Conservation (phyloP, 2,329 filamentous ascomycete species). For the Botryotinia calthae region DNA sequence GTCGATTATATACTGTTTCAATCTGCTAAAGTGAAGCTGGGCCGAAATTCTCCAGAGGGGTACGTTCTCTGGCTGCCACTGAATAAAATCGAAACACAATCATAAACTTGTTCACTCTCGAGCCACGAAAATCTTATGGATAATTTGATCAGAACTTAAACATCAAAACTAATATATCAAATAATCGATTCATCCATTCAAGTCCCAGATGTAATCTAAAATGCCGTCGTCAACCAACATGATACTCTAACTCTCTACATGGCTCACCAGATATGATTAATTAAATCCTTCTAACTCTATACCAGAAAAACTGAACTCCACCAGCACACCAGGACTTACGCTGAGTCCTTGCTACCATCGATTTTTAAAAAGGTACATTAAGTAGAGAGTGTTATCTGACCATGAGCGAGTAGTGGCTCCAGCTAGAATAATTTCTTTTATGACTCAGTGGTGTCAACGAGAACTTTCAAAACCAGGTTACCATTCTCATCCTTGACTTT, state of each 20-base stretch:
- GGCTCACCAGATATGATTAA: not conserved
- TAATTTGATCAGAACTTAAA: not conserved
- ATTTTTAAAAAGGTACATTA: not conserved
- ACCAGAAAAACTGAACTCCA: not conserved
- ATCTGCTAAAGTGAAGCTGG: not conserved
- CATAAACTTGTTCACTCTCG: not conserved
- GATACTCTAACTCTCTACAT: not conserved
- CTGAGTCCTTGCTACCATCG: not conserved
- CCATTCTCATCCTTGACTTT: slow-evolving; percentile 47
- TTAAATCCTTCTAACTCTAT: not conserved
- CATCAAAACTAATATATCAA: not conserved
- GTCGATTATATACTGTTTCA: not conserved
- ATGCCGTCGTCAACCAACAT: not conserved
- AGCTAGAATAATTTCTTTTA: not conserved
- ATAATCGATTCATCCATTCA: not conserved
- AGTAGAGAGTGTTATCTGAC: not conserved
- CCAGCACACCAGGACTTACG: not conserved
- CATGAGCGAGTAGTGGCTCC: not conserved
- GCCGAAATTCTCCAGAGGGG: not conserved
- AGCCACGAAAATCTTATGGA: not conserved
- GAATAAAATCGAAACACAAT: not conserved
- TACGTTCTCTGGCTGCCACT: not conserved
- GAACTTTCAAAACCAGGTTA: slow-evolving; percentile 38
- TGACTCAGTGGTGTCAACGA: slow-evolving; percentile 32
- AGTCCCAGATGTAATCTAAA: not conserved